Evolutionary conservation across 73 alveolate species (phyloP).

Genomic region (Urostyla sp.): DNA sequence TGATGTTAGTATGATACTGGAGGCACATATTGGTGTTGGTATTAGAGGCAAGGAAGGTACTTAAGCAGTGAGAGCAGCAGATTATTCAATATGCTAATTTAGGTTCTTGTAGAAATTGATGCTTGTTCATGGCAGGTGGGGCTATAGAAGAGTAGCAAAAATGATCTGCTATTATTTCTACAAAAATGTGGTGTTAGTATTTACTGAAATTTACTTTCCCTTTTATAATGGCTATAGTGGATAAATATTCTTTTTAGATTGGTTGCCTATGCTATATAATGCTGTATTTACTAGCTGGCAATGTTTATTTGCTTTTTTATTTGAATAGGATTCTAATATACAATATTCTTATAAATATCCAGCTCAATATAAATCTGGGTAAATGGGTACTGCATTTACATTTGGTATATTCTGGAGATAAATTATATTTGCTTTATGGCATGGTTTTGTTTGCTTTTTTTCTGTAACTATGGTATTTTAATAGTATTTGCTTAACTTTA

Average conservation of each 20-base stretch:
- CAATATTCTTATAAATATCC: conserved; percentile 81
- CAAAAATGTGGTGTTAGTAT: conserved; percentile 79
- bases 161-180: conserved; percentile 86
- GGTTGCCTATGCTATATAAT: conserved; percentile 89
- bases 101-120: conserved; percentile 75
- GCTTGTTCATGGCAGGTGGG: conserved; percentile 84
- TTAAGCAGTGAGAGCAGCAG: conserved; percentile 88
- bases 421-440: conserved; percentile 81
- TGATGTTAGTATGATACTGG: conserved; percentile 95
- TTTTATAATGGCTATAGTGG: conserved; percentile 90
- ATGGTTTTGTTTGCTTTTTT: conserved; percentile 84
- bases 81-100: conserved; percentile 82
- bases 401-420: conserved; percentile 84
- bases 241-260: conserved; percentile 88
- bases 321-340: conserved; percentile 88
- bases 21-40: conserved; percentile 87
- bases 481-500: not conserved
- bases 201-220: conserved; percentile 83
- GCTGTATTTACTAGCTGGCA: conserved; percentile 90
- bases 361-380: conserved; percentile 87
- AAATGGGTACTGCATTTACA: conserved; percentile 75
- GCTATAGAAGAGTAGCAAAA: conserved; percentile 80
- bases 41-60: conserved; percentile 92
- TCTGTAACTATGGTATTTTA: conserved; percentile 61
- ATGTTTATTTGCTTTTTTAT: conserved; percentile 82